A percentile compares a stretch with the other conserved stretches of the same genome.
Evolutionary conservation across 306 rosid genomes (phyloP).

Genomic region (Inga laurina): DNA sequence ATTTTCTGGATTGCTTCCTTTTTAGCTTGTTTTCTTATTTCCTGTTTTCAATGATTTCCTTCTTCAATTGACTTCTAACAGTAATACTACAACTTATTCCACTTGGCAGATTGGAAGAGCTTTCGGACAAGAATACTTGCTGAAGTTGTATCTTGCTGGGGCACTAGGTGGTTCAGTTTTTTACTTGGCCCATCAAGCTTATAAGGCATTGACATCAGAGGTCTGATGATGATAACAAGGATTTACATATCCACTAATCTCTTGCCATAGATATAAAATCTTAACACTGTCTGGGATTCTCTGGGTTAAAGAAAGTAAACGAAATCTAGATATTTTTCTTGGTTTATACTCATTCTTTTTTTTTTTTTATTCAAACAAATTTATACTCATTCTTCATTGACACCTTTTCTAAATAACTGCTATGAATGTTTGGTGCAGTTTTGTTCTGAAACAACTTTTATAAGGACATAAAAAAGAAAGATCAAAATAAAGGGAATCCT

Average conservation of each 20-base stretch:
- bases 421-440: slow-evolving; percentile 24
- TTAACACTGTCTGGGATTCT: not conserved
- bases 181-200: slow-evolving; percentile 65
- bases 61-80: slow-evolving; percentile 32
- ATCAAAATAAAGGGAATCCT: not conserved
- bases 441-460: not conserved
- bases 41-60: slow-evolving; percentile 2
- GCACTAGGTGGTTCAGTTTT: slow-evolving; percentile 78
- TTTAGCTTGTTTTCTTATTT: not conserved
- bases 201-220: slow-evolving; percentile 68
- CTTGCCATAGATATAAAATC: not conserved
- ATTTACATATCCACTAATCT: slow-evolving; percentile 13
- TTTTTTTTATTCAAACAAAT: not conserved
- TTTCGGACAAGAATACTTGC: slow-evolving; percentile 76
- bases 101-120: slow-evolving; percentile 60
- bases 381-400: slow-evolving; percentile 24
- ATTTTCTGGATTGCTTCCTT: not conserved
- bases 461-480: not conserved
- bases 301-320: not conserved
- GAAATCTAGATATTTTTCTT: not conserved
- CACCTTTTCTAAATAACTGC: slow-evolving; percentile 17
- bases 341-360: slow-evolving; percentile 18
- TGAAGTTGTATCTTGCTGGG: slow-evolving; percentile 83
- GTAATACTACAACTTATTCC: slow-evolving; percentile 21
- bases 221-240: slow-evolving; percentile 39